Evolutionary conservation across 2,329 filamentous ascomycete species (phyloP).

Genomic region (Sphaerulina populicola): DNA sequence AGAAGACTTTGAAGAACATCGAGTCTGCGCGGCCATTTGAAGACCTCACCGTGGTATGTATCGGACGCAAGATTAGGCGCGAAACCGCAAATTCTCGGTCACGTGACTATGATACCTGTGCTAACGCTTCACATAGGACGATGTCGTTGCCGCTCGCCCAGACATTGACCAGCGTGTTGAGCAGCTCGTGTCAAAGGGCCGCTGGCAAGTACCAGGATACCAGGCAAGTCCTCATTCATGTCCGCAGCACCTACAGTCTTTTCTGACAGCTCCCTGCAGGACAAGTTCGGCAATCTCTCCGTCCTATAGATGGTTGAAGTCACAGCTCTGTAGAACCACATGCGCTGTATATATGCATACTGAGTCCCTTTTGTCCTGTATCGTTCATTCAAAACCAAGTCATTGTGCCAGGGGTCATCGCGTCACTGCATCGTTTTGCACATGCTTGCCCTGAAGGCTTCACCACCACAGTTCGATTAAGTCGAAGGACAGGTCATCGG

Average conservation of each 20-base stretch:
- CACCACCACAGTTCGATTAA: too few relatives aligned
- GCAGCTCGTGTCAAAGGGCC: constrained; percentile 91
- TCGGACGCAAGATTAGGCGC: background rate
- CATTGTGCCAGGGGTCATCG: background rate
- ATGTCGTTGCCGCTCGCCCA: constrained; percentile 85
- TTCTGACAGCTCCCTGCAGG: constrained; percentile 48
- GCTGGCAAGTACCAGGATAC: constrained; percentile 97
- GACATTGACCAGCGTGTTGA: constrained; percentile 96
- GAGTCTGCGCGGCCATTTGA: constrained; percentile 92
- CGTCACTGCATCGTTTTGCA: background rate
- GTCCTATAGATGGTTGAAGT: constrained; percentile 60
- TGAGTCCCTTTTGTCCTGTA: constrained; percentile 12
- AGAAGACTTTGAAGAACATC: constrained; percentile 94
- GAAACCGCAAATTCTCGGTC: background rate
- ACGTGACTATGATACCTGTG: constrained; percentile 1
- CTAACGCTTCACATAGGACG: constrained; percentile 55
- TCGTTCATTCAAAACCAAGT: background rate
- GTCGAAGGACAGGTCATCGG: too few relatives aligned
- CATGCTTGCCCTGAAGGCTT: background rate
- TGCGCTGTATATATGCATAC: constrained; percentile 21
- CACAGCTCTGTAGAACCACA: constrained; percentile 20
- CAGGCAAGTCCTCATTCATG: constrained; percentile 59
- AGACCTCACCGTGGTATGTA: constrained; percentile 90
- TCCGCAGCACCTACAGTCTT: background rate
- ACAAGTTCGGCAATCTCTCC: constrained; percentile 98